Evolutionary conservation across 805 yeast genomes (phyloP).

Genomic region (Millerozyma miso): DNA sequence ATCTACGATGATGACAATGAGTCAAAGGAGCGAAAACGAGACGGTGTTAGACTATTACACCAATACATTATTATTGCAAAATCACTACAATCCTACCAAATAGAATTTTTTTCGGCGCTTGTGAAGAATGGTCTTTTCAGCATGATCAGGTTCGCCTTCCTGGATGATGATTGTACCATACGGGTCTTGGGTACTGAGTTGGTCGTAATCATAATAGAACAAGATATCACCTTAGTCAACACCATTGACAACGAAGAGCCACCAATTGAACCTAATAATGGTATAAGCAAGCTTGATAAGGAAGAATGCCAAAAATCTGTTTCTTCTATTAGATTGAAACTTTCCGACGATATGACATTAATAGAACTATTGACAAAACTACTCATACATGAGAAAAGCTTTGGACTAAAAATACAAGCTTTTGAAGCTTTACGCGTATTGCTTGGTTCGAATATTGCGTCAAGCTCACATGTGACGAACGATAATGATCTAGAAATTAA

Average conservation of each 20-base stretch:
- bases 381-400: constrained; percentile 56
- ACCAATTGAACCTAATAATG: constrained; percentile 8
- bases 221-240: constrained; percentile 64
- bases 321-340: constrained; percentile 22
- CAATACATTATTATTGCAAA: constrained; percentile 78
- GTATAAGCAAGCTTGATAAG: constrained; percentile 1
- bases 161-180: constrained; percentile 42
- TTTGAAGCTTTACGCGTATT: constrained; percentile 76
- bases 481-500: constrained; percentile 6
- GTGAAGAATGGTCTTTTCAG: constrained; percentile 66
- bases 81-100: constrained; percentile 54
- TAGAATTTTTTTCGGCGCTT: constrained; percentile 60
- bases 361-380: constrained; percentile 54
- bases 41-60: constrained; percentile 74
- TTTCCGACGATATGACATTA: constrained; percentile 57
- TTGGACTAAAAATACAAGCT: constrained; percentile 77
- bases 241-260: constrained; percentile 28
- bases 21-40: constrained; percentile 40
- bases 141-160: constrained; percentile 68
- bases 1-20: constrained; percentile 37
- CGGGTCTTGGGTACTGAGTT: constrained; percentile 76
- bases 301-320: constrained; percentile 9
- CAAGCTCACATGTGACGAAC: constrained; percentile 8
- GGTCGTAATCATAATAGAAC: constrained; percentile 76
- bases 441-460: constrained; percentile 53